phyloP scores from a whole-genome alignment of 345 rosid species.

The Eucalyptus pauciflora region DNA sequence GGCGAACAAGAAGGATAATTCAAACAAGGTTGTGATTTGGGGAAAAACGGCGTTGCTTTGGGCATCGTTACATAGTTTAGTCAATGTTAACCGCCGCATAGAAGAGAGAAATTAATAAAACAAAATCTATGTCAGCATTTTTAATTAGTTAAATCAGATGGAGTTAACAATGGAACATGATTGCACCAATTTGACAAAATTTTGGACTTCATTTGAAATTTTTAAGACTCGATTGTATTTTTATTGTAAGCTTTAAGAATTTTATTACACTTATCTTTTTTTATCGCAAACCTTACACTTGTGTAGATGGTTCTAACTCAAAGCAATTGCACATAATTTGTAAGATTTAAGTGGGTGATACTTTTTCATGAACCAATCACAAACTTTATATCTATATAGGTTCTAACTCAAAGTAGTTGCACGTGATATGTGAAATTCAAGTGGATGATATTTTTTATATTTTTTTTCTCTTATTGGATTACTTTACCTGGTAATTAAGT shows the following conservation, averaged over 20 bases:
- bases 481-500: background rate
- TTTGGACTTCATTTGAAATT: background rate
- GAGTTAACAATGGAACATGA: background rate
- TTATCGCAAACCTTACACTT: rapidly evolving
- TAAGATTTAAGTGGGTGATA: too few species aligned
- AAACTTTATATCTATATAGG: background rate
- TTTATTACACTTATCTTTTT: background rate
- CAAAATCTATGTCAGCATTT: background rate
- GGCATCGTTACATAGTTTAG: background rate
- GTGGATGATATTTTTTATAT: background rate
- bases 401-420: background rate
- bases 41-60: background rate
- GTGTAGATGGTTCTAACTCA: too few species aligned
- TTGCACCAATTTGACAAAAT: background rate
- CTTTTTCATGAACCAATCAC: background rate
- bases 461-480: background rate
- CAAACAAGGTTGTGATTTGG: background rate
- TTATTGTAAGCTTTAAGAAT: rapidly evolving
- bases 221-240: background rate
- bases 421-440: too few species aligned
- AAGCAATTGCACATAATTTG: too few species aligned
- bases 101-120: background rate
- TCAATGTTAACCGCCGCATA: rapidly evolving
- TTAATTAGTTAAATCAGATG: background rate
- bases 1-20: background rate